phyloP scores from a whole-genome alignment of 257 asterid species.

The Nicotiana benthamiana region DNA sequence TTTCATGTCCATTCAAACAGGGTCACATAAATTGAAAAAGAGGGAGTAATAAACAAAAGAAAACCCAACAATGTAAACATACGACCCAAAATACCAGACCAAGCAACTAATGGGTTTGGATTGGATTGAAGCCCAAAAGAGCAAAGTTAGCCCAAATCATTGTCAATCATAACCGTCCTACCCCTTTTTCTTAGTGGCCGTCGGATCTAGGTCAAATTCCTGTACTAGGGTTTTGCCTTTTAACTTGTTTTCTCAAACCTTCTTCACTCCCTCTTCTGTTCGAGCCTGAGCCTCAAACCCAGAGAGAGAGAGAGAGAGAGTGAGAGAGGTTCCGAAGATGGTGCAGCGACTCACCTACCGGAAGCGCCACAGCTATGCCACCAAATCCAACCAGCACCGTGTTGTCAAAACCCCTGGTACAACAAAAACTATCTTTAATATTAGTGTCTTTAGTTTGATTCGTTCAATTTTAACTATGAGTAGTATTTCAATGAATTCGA shows the following conservation, averaged over 20 bases:
- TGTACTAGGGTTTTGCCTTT: background rate
- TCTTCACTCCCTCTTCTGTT: background rate
- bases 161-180: background rate
- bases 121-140: conserved; percentile 26
- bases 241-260: background rate
- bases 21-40: no score
- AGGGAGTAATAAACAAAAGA: no score
- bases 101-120: conserved; percentile 33
- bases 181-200: background rate
- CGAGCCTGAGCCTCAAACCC: background rate
- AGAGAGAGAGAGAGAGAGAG: background rate
- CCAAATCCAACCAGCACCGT: conserved; percentile 19
- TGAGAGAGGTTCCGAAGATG: conserved; percentile 4
- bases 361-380: conserved; percentile 20
- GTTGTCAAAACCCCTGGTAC: conserved; percentile 22
- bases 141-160: background rate
- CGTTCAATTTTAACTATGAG: background rate
- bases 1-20: no score
- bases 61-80: no score
- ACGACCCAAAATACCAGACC: background rate
- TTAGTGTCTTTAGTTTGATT: background rate
- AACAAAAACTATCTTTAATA: background rate
- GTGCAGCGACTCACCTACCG: conserved; percentile 20
- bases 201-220: conserved; percentile 13
- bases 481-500: background rate